A percentile compares a stretch with the other conserved stretches of the same genome.
These are phyloP conservation scores for Carex pumila DNA, from an alignment of 176 grass and related monocot species.

Conservation along the genomic window DNA sequence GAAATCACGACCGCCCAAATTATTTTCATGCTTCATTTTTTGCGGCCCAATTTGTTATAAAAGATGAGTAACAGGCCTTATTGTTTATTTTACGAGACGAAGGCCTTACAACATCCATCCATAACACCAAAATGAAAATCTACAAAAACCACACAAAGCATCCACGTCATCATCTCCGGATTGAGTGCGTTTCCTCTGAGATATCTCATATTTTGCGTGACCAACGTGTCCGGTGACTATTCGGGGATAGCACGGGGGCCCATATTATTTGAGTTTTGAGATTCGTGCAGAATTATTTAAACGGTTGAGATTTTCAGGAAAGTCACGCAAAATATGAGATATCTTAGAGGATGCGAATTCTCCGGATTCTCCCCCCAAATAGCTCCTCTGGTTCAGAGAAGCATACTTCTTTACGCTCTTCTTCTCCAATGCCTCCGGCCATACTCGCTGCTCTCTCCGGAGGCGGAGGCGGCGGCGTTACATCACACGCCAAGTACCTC, in stretches of 20 bases:
- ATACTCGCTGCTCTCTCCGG: slow-evolving; percentile 26
- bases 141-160: not conserved
- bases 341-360: too few species aligned
- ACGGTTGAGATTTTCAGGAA: too few species aligned
- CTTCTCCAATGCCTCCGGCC: not conserved
- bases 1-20: not conserved
- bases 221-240: too few species aligned
- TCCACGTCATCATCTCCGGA: not conserved
- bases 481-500: slow-evolving; percentile 38
- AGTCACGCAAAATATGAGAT: too few species aligned
- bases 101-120: not conserved
- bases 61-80: not conserved
- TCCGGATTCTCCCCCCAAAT: too few species aligned
- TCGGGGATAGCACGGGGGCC: too few species aligned
- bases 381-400: not conserved
- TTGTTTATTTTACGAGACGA: not conserved
- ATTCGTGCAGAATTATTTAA: too few species aligned
- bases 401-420: not conserved
- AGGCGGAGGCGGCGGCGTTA: not conserved
- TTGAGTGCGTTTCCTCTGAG: too few species aligned
- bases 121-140: not conserved
- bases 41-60: too few species aligned
- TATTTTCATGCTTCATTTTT: not conserved
- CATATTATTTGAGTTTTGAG: too few species aligned
- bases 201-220: too few species aligned